These are phyloP conservation scores for Colletotrichum liriopes DNA, from an alignment of 2,329 filamentous ascomycete species.

Conservation along the genomic window DNA sequence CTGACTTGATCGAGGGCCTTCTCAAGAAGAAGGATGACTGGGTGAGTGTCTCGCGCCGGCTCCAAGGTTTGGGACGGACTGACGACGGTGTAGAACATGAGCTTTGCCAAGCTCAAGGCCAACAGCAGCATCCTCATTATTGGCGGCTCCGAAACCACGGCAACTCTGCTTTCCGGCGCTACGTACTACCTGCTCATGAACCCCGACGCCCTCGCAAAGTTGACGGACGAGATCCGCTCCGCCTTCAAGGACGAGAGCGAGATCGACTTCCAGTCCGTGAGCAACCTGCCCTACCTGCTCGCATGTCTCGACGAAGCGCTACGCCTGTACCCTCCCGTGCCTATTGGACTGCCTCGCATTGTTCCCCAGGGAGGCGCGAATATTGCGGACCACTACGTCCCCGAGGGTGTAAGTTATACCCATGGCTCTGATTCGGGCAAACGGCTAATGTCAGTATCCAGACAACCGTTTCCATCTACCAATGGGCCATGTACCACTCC, in stretches of 20 bases:
- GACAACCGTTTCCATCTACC: constrained; percentile 57
- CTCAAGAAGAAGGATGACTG: constrained; percentile 43
- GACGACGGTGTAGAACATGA: constrained; percentile 22
- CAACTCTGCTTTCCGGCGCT: constrained; percentile 49
- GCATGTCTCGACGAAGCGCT: constrained; percentile 61
- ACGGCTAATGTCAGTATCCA: not conserved
- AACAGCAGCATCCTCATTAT: constrained; percentile 48
- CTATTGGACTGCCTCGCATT: constrained; percentile 48
- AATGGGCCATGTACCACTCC: constrained; percentile 53
- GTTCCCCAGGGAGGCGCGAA: constrained; percentile 52
- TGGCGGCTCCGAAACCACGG: constrained; percentile 55
- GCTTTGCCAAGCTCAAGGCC: constrained; percentile 38
- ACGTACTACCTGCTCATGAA: constrained; percentile 51
- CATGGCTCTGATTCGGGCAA: no score
- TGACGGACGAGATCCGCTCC: constrained; percentile 57
- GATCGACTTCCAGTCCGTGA: constrained; percentile 53
- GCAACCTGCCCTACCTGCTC: constrained; percentile 55
- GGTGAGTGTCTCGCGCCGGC: not conserved
- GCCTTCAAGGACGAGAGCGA: constrained; percentile 53
- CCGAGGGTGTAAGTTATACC: constrained; percentile 48
- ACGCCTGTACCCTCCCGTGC: constrained; percentile 55
- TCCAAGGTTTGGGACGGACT: not conserved
- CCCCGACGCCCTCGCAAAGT: constrained; percentile 48
- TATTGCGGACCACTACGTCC: constrained; percentile 51
- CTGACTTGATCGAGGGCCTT: constrained; percentile 46